Percentiles rank a stretch among this genome's conserved stretches.
phyloP scores from a whole-genome alignment of 1,284 basidiomycete species.

The Fereydounia khargensis region DNA sequence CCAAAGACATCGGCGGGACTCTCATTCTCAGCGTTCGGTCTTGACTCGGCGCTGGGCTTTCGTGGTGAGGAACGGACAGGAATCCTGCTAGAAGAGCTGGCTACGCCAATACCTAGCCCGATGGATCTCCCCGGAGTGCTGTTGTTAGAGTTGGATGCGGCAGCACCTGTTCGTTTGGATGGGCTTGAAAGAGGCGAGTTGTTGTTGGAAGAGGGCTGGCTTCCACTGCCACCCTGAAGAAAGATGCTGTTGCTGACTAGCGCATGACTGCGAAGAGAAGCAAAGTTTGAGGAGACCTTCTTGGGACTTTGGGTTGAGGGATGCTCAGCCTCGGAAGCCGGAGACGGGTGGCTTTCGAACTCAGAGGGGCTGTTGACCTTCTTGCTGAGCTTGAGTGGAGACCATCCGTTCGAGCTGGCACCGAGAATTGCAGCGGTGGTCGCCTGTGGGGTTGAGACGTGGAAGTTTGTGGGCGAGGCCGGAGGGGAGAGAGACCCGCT shows the following conservation, averaged over 20 bases:
- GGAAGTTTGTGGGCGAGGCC: background rate
- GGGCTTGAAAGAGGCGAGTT: slow-evolving; percentile 9
- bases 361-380: slow-evolving; percentile 15
- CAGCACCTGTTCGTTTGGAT: no score
- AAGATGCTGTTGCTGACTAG: slow-evolving; percentile 52
- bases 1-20: slow-evolving; percentile 17
- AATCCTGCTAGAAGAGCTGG: slow-evolving; percentile 1
- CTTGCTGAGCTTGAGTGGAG: slow-evolving; percentile 28
- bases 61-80: slow-evolving; percentile 1
- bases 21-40: slow-evolving; percentile 17
- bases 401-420: slow-evolving; percentile 46
- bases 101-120: slow-evolving; percentile 43
- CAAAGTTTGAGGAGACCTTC: slow-evolving; percentile 32
- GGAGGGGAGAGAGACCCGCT: slow-evolving; percentile 3
- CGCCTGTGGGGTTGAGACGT: slow-evolving; percentile 14
- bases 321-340: slow-evolving; percentile 3
- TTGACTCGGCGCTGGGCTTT: background rate
- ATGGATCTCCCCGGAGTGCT: no score
- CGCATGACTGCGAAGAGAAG: slow-evolving; percentile 36
- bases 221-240: slow-evolving; percentile 21
- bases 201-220: slow-evolving; percentile 5
- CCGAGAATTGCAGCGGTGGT: slow-evolving; percentile 44
- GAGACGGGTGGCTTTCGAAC: slow-evolving; percentile 2
- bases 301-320: slow-evolving; percentile 28
- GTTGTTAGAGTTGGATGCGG: no score